A percentile compares a stretch with the other conserved stretches of the same genome.
phyloP scores from a whole-genome alignment of 768 basidiomycete species.

The Trametes maxima region DNA sequence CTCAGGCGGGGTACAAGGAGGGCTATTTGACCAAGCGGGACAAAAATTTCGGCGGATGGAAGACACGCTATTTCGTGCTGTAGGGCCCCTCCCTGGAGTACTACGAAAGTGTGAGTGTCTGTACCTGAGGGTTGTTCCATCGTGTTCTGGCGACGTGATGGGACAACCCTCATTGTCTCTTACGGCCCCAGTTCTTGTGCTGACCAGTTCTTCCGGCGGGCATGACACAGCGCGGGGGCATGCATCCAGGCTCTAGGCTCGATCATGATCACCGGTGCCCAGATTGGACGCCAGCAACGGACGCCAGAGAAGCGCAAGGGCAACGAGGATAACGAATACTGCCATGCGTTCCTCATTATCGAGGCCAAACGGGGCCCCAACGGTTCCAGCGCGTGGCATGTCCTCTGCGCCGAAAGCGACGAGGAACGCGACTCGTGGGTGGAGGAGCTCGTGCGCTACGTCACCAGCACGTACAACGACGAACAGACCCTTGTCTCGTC shows the following conservation, averaged over 20 bases:
- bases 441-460: slow-evolving; percentile 87
- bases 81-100: slow-evolving; percentile 91
- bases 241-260: slow-evolving; percentile 91
- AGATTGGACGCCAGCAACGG: slow-evolving; percentile 93
- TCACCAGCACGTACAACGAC: slow-evolving; percentile 78
- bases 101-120: slow-evolving; percentile 83
- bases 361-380: slow-evolving; percentile 78
- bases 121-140: not conserved
- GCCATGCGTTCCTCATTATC: slow-evolving; percentile 97
- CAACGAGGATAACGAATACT: slow-evolving; percentile 91
- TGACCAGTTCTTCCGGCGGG: slow-evolving; percentile 16
- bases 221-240: slow-evolving; percentile 74
- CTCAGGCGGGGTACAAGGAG: slow-evolving; percentile 86
- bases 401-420: slow-evolving; percentile 96
- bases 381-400: slow-evolving; percentile 77
- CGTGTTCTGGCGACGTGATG: not conserved
- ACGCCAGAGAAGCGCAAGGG: slow-evolving; percentile 50
- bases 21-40: slow-evolving; percentile 96
- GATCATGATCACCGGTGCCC: slow-evolving; percentile 87
- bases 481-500: slow-evolving; percentile 50
- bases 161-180: slow-evolving; percentile 15
- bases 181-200: slow-evolving; percentile 6
- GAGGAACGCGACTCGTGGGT: slow-evolving; percentile 94
- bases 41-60: slow-evolving; percentile 98
- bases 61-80: slow-evolving; percentile 92